These are phyloP conservation scores for Neolentinus lepideus DNA, from an alignment of 1,284 basidiomycete genomes.

Conservation along the genomic window DNA sequence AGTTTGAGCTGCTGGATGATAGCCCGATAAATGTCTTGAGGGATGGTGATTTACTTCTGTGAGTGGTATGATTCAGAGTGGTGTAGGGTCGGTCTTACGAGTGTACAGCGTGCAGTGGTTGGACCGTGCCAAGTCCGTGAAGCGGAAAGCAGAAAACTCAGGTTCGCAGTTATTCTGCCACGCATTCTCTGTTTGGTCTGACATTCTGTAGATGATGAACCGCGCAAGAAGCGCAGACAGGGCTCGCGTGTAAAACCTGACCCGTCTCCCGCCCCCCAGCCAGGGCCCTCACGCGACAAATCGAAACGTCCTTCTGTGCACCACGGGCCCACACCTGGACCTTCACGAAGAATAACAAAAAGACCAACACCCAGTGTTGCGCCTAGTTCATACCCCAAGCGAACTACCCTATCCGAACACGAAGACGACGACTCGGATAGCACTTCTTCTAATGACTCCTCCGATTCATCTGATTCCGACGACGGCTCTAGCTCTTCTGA, in stretches of 20 bases:
- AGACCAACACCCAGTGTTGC: no score
- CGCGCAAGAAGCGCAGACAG: no score
- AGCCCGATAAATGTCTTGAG: conserved; percentile 30
- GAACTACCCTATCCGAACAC: neutral
- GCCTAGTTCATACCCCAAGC: no score
- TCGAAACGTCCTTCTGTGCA: no score
- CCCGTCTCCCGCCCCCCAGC: neutral
- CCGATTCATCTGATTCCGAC: conserved; percentile 8
- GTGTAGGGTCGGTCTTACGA: no score
- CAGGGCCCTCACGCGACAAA: neutral
- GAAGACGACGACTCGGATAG: neutral
- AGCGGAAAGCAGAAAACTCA: neutral
- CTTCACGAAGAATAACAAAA: no score
- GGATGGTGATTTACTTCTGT: conserved; percentile 39
- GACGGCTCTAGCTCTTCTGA: conserved; percentile 5
- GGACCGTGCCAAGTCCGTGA: no score
- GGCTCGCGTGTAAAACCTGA: neutral
- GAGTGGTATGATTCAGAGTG: conserved; percentile 9
- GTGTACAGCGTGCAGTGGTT: no score
- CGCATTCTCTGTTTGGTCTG: no score
- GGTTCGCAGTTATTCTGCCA: neutral
- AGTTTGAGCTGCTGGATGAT: conserved; percentile 34
- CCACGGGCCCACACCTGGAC: no score
- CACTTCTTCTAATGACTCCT: conserved; percentile 8
- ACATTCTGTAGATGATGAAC: no score